Evolutionary conservation across 2,329 filamentous ascomycete species (phyloP).

Genomic region (Colletotrichum abscissum): DNA sequence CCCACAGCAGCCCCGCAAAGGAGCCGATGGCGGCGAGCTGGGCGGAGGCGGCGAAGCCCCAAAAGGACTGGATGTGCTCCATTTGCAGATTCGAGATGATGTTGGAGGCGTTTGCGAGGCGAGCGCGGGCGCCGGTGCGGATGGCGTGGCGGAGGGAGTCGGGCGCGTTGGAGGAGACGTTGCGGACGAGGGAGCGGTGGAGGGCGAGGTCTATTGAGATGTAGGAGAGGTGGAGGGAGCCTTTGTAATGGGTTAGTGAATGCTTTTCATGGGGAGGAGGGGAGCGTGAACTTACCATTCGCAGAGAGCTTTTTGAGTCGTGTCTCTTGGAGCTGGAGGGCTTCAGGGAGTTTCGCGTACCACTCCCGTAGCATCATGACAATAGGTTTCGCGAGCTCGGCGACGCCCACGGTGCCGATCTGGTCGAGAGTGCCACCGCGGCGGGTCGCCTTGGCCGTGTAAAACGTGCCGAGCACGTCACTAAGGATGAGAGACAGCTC

Average conservation of each 20-base stretch:
- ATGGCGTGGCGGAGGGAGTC: slow-evolving; percentile 44
- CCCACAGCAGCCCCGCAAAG: slow-evolving; percentile 54
- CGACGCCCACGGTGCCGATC: slow-evolving; percentile 46
- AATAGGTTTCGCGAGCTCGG: slow-evolving; percentile 47
- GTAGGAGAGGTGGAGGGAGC: slow-evolving; percentile 62
- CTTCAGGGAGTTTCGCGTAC: slow-evolving; percentile 58
- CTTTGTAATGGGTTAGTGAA: slow-evolving; percentile 41
- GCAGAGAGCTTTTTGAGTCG: slow-evolving; percentile 53
- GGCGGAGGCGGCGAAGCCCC: slow-evolving; percentile 57
- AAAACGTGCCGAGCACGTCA: slow-evolving; percentile 62
- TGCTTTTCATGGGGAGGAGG: not conserved
- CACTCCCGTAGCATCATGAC: slow-evolving; percentile 51
- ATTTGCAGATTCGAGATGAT: slow-evolving; percentile 55
- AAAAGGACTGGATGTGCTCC: slow-evolving; percentile 58
- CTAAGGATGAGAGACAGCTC: slow-evolving; percentile 61
- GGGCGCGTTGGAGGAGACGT: slow-evolving; percentile 48
- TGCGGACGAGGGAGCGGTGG: slow-evolving; percentile 60
- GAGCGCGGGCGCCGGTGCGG: slow-evolving; percentile 51
- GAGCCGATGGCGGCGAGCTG: slow-evolving; percentile 56
- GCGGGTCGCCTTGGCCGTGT: slow-evolving; percentile 49
- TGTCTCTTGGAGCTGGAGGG: slow-evolving; percentile 56
- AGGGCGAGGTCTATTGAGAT: slow-evolving; percentile 63
- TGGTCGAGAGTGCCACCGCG: slow-evolving; percentile 44
- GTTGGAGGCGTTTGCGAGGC: slow-evolving; percentile 52
- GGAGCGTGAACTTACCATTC: slow-evolving; percentile 37